phyloP scores from a whole-genome alignment of 495 filamentous ascomycete species.

The Bacidia gigantensis region DNA sequence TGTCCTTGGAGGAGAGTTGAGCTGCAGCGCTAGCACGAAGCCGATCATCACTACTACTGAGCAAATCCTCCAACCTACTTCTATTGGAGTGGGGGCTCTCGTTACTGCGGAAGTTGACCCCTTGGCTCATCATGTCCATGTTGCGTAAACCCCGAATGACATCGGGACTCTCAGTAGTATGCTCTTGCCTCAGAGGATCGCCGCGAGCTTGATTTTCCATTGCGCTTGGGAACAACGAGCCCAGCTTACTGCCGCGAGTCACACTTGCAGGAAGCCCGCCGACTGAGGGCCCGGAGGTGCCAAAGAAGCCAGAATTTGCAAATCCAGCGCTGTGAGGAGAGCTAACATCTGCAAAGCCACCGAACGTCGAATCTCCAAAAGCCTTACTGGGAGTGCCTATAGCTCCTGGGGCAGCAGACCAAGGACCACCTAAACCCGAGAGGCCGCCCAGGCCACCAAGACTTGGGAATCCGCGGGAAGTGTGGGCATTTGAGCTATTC shows the following conservation, averaged over 20 bases:
- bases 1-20: constrained; percentile 12
- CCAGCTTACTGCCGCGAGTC: constrained; percentile 68
- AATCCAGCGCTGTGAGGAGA: constrained; percentile 53
- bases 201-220: constrained; percentile 79
- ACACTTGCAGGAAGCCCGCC: constrained; percentile 33
- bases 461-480: constrained; percentile 52
- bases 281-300: constrained; percentile 29
- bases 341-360: constrained; percentile 54
- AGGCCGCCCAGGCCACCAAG: constrained; percentile 49
- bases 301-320: constrained; percentile 42
- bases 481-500: constrained; percentile 73
- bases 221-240: constrained; percentile 69
- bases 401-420: constrained; percentile 39
- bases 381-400: constrained; percentile 70
- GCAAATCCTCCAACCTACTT: constrained; percentile 41
- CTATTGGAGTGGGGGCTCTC: constrained; percentile 33
- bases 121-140: no score
- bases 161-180: constrained; percentile 26
- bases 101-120: background rate
- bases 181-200: constrained; percentile 36
- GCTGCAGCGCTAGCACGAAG: constrained; percentile 7
- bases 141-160: background rate
- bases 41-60: constrained; percentile 31
- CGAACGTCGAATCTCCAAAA: constrained; percentile 65
- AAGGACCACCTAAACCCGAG: constrained; percentile 37